Base-by-base conservation (phyloP, 139 green algal genomes). In the Cymbomonas tetramitiformis region DNA sequence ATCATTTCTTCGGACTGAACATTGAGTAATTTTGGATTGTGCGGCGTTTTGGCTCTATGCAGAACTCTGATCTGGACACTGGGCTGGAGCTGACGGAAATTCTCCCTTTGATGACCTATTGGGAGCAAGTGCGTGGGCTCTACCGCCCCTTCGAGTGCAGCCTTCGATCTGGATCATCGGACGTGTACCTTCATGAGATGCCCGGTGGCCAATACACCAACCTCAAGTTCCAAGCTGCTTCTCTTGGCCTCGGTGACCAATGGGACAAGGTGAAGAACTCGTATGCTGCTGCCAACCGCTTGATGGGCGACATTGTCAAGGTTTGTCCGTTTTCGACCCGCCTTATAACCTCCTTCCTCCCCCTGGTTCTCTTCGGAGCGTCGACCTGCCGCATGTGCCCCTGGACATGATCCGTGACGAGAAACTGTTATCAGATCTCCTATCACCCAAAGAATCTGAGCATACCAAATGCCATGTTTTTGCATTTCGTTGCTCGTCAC, bases 111-210 rank as follows among this genome's bases (percentile, higher is more conserved):
- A 78, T 62, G 60, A 74, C 66, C 21, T 95, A 83, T 79, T 73
- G 38, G 83, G 84, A 94, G 69, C 47, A 76, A 39, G 83, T 79
- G 3, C 78, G 86, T 30, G 75, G 72, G 38, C 61, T 94, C 46
- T 96, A 96, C 67, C 58, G 72, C n/a, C 86, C 80, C 9, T 96
- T 90, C 52, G 87, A 96, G 76, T 81, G 62, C 38, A 44, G 48
- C 3, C 58, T 75, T 12, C 77, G 73, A 61, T 41, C 71, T 46
- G 66, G 58, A 65, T 73, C 56, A 63, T 64, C 49, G 28, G 85
- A 94, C 50, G 86, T 96, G 43, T 96, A 94, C 73, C 51, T 77
- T 43, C 87, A 96, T 69, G 85, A 95, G 69, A 96, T 96, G 85
- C 87, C 87, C 7, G 87, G 87, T 21, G 85, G 68, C 36, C 78